phyloP scores from a whole-genome alignment of 2,329 filamentous ascomycete genomes.

The Trichoderma semiorbis region DNA sequence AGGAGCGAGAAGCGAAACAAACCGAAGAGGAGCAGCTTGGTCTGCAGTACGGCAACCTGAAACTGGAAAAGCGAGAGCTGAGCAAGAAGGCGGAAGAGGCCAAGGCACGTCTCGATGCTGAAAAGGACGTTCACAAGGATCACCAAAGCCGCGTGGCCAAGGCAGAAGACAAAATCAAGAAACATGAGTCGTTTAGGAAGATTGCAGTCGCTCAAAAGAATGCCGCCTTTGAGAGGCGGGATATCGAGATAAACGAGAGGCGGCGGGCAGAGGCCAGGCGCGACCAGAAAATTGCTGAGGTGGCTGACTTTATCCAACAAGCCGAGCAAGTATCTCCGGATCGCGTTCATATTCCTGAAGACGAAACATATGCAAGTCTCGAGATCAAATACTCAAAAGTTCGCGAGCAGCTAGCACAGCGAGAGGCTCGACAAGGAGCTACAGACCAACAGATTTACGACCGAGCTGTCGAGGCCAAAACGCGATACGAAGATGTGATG shows the following conservation, averaged over 20 bases:
- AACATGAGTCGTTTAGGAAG: conserved; percentile 46
- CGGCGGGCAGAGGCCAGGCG: conserved; percentile 44
- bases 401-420: conserved; percentile 54
- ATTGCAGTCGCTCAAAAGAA: conserved; percentile 62
- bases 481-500: conserved; percentile 42
- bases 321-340: conserved; percentile 51
- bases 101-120: conserved; percentile 35
- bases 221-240: conserved; percentile 49
- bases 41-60: conserved; percentile 52
- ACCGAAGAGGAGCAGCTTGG: conserved; percentile 48
- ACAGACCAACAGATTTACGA: conserved; percentile 62
- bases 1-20: conserved; percentile 55
- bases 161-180: conserved; percentile 50
- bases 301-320: conserved; percentile 52
- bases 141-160: conserved; percentile 52
- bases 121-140: conserved; percentile 36
- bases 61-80: conserved; percentile 46
- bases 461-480: conserved; percentile 39
- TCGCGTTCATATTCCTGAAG: conserved; percentile 60
- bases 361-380: conserved; percentile 58
- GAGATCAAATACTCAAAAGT: conserved; percentile 54
- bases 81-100: conserved; percentile 42
- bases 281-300: conserved; percentile 43
- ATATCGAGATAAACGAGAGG: conserved; percentile 46
- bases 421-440: conserved; percentile 57